Percentiles rank a stretch among this genome's conserved stretches.
phyloP scores from a whole-genome alignment of 805 yeast species.

The Candida patagonica region DNA sequence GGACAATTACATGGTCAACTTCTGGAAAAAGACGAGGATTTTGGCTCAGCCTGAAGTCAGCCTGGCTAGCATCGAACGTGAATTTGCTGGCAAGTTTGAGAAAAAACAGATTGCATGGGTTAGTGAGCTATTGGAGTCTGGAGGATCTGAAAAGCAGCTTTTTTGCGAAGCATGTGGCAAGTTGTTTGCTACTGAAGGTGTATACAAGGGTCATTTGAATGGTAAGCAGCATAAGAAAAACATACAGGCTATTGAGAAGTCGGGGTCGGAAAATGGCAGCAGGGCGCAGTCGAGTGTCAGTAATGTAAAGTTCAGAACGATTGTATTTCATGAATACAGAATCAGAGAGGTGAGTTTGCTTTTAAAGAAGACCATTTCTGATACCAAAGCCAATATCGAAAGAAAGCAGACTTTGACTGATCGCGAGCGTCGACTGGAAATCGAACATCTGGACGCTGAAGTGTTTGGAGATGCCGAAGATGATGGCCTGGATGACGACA shows the following conservation, averaged over 20 bases:
- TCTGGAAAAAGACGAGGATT: constrained; percentile 41
- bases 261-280: neutral
- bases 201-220: constrained; percentile 54
- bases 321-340: constrained; percentile 31
- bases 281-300: neutral
- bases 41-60: constrained; percentile 34
- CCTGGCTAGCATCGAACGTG: constrained; percentile 21
- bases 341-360: constrained; percentile 31
- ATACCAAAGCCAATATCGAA: constrained; percentile 50
- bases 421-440: constrained; percentile 53
- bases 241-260: constrained; percentile 6
- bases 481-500: constrained; percentile 14
- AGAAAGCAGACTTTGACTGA: constrained; percentile 60
- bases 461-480: constrained; percentile 19
- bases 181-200: constrained; percentile 52
- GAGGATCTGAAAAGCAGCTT: constrained; percentile 14
- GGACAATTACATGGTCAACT: constrained; percentile 41
- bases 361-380: constrained; percentile 34
- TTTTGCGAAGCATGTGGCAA: constrained; percentile 61
- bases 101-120: constrained; percentile 3
- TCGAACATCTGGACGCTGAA: constrained; percentile 33
- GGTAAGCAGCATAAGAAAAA: constrained; percentile 72
- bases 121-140: neutral
- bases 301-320: constrained; percentile 15
- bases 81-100: constrained; percentile 18